Percentiles rank a stretch among this genome's conserved stretches.
These are phyloP conservation scores for Cyberlindnera misumaiensis DNA, from an alignment of 805 yeast species.

Conservation along the genomic window DNA sequence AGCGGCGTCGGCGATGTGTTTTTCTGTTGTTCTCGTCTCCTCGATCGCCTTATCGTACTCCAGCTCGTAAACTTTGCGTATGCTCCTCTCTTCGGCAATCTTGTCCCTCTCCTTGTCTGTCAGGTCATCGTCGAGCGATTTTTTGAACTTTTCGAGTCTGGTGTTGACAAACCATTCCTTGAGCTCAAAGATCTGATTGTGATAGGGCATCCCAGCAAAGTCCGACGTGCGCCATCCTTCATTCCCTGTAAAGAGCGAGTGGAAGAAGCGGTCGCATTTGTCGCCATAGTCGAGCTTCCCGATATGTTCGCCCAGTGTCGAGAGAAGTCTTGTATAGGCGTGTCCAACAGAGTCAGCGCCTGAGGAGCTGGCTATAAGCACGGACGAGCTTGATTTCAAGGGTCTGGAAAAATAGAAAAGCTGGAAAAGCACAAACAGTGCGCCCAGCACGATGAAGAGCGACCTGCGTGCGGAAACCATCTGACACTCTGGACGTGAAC, in stretches of 20 bases:
- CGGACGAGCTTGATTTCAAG: neutral
- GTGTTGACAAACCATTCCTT: constrained; percentile 13
- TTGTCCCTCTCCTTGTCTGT: constrained; percentile 12
- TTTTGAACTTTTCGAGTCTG: constrained; percentile 11
- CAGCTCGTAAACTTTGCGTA: constrained; percentile 10
- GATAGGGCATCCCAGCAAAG: constrained; percentile 14
- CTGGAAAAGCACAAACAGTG: constrained; percentile 1
- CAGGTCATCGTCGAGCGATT: constrained; percentile 2
- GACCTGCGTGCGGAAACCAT: neutral
- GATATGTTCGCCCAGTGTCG: neutral
- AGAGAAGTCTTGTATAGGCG: neutral
- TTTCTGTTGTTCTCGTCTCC: constrained; percentile 18
- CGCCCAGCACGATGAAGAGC: neutral
- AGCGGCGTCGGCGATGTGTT: constrained; percentile 18
- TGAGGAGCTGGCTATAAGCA: neutral
- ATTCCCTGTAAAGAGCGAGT: constrained; percentile 17
- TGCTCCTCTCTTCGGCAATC: constrained; percentile 10
- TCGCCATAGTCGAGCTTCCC: constrained; percentile 12
- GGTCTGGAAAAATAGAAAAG: constrained; percentile 1
- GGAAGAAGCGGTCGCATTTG: constrained; percentile 26
- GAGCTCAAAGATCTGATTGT: constrained; percentile 16
- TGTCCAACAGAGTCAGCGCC: neutral
- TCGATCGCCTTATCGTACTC: constrained; percentile 15
- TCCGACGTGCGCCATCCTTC: constrained; percentile 19
- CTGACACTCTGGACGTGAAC: no score